Evolutionary conservation across 768 basidiomycete species (phyloP), one percentile per base, ranked within the genome.

Genomic region (Rhodotorula toruloides): DNA sequence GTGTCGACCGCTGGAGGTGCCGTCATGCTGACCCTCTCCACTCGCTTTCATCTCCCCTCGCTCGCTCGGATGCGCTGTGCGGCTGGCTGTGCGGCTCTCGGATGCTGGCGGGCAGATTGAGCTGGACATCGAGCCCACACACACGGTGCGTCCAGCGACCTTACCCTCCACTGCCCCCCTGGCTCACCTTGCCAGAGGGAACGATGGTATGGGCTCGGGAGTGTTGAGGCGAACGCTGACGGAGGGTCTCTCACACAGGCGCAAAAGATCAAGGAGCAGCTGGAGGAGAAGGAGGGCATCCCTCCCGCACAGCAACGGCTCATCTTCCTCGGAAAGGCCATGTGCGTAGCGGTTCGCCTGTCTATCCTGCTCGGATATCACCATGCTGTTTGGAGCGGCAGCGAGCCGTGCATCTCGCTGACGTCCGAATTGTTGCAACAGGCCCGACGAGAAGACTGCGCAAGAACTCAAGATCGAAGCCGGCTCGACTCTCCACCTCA

Each of bases 251-350:
- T 9, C 22, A 21, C 6, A 25, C 76, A 98, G 94, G 90, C 96
- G 75, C 82, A 85, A 52, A 85, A 89, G 72, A 91, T 98, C 79
- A 98, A 98, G 81, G 92, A 94, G 83, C 89, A 90, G 78, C 91
- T 97, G 14, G 94, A 98, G 78, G 93, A 97, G 81, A 93, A 97
- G 80, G 92, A 91, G 11, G 94, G 94, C 71, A 94, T 98, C 47
- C 94, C 94, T 31, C 94, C 94, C 67, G 89, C 82, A 48, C 94
- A 98, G 78, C 94, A 98, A 78, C 85, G 94, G 63, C 79, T 98
- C 75, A 98, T 98, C 77, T 96, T 87, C 77, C 79, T 84, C 75
- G 94, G 94, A 40, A 85, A 92, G 75, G 93, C 96, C 77, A 87
- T 97, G 94, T 97, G 65, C 60, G 78, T 78, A 50, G 3, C 2